Conservation (phyloP, 2,329 filamentous ascomycete genomes). For the Xylariales sp. region DNA sequence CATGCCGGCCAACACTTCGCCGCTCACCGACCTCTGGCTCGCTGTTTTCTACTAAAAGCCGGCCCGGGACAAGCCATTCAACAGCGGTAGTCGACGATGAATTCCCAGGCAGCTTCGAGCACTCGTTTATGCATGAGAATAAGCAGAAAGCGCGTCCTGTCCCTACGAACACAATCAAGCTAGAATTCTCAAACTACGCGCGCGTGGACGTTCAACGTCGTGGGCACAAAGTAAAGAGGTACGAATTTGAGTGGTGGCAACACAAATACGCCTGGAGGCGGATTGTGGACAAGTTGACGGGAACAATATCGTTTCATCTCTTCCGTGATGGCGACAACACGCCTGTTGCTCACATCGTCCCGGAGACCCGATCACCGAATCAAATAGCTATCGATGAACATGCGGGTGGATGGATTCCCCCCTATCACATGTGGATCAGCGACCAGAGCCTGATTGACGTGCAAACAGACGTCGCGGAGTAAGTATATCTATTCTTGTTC, state of each 20-base stretch:
- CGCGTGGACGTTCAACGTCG: constrained; percentile 83
- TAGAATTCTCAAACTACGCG: constrained; percentile 98
- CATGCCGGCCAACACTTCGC: constrained; percentile 52
- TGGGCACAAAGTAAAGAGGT: constrained; percentile 76
- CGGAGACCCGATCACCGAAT: constrained; percentile 77
- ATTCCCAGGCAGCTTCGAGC: constrained; percentile 44
- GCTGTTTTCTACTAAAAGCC: constrained; percentile 46
- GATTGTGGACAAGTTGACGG: constrained; percentile 74
- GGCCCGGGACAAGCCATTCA: constrained; percentile 54
- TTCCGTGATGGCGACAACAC: constrained; percentile 71
- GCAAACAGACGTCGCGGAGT: constrained; percentile 88
- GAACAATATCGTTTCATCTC: constrained; percentile 82
- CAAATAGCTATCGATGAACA: constrained; percentile 77
- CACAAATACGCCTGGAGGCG: constrained; percentile 86
- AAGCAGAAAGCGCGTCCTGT: constrained; percentile 53
- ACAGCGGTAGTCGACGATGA: constrained; percentile 50
- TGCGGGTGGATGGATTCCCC: constrained; percentile 90
- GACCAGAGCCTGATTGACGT: constrained; percentile 76
- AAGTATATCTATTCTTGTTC: constrained; percentile 53
- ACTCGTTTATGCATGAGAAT: constrained; percentile 49
- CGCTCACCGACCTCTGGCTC: constrained; percentile 53
- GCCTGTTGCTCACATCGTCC: constrained; percentile 85
- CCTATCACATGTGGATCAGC: constrained; percentile 90
- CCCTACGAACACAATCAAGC: constrained; percentile 82
- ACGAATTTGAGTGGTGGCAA: constrained; percentile 96